These are phyloP conservation scores for Exophiala sp. DNA, from an alignment of 2,329 filamentous ascomycete genomes.

Conservation along the genomic window DNA sequence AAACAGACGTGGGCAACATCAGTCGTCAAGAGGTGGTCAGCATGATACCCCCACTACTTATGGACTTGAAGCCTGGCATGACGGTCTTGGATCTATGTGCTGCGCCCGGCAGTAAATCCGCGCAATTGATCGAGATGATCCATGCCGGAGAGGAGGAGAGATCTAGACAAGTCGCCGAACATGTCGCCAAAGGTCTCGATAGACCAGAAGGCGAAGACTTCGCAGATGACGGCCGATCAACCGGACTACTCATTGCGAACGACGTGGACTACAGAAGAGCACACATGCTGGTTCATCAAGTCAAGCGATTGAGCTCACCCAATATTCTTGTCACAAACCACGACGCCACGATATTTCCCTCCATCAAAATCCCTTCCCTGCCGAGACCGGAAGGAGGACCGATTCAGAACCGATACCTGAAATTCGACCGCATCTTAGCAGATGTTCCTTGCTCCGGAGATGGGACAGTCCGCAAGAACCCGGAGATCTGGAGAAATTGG, in stretches of 20 bases:
- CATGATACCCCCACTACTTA: conserved; percentile 94
- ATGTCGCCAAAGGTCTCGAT: conserved; percentile 60
- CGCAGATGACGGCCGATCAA: conserved; percentile 78
- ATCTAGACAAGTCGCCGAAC: conserved; percentile 66
- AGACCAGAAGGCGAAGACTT: conserved; percentile 52
- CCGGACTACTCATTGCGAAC: conserved; percentile 89
- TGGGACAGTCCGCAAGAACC: conserved; percentile 89
- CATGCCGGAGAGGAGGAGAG: conserved; percentile 88
- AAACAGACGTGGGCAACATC: conserved; percentile 96
- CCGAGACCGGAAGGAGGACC: conserved; percentile 51
- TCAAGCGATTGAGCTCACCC: conserved; percentile 93
- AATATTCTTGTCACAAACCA: conserved; percentile 98
- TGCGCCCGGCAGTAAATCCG: conserved; percentile 93
- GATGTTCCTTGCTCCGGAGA: conserved; percentile 97
- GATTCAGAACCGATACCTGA: conserved; percentile 68
- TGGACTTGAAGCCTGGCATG: conserved; percentile 89
- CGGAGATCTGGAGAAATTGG: conserved; percentile 94
- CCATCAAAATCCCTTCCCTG: conserved; percentile 73
- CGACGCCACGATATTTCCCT: conserved; percentile 92
- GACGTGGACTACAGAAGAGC: conserved; percentile 95
- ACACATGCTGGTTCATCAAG: conserved; percentile 95
- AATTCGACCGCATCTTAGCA: conserved; percentile 93
- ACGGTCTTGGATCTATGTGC: conserved; percentile 93
- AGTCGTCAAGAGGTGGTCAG: conserved; percentile 96
- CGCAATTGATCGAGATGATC: conserved; percentile 90